These are phyloP conservation scores for Fusarium hainanense DNA, from an alignment of 2,329 filamentous ascomycete genomes.

Conservation along the genomic window DNA sequence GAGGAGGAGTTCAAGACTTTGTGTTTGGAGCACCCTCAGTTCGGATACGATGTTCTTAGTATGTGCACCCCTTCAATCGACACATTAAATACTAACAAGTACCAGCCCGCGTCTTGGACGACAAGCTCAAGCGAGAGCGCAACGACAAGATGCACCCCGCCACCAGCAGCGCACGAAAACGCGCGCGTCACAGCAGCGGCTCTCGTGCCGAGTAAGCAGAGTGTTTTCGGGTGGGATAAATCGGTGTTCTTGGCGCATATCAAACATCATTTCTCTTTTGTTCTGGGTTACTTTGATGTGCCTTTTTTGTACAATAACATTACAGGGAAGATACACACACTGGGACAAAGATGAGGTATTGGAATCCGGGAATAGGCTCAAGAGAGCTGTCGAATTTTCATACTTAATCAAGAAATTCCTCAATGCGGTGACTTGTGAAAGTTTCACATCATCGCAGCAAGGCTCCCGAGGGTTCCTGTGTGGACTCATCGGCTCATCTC, in stretches of 20 bases:
- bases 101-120: slow-evolving; percentile 70
- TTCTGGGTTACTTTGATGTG: slow-evolving; percentile 17
- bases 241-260: neutral
- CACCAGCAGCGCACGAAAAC: slow-evolving; percentile 65
- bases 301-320: neutral
- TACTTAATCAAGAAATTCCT: neutral
- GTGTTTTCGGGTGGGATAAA: neutral
- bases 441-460: neutral
- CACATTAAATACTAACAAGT: slow-evolving; percentile 16
- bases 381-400: neutral
- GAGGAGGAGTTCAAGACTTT: slow-evolving; percentile 85
- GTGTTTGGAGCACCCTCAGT: slow-evolving; percentile 90
- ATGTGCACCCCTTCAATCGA: slow-evolving; percentile 46
- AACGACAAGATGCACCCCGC: slow-evolving; percentile 68
- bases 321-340: neutral
- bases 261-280: slow-evolving; percentile 2
- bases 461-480: neutral
- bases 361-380: neutral
- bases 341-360: neutral
- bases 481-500: neutral
- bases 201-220: slow-evolving; percentile 30
- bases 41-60: slow-evolving; percentile 93
- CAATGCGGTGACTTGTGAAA: accelerated
- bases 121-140: slow-evolving; percentile 73
- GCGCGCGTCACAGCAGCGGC: slow-evolving; percentile 63